phyloP scores from a whole-genome alignment of 2,329 filamentous ascomycete genomes.

The Exophiala calicioides region DNA sequence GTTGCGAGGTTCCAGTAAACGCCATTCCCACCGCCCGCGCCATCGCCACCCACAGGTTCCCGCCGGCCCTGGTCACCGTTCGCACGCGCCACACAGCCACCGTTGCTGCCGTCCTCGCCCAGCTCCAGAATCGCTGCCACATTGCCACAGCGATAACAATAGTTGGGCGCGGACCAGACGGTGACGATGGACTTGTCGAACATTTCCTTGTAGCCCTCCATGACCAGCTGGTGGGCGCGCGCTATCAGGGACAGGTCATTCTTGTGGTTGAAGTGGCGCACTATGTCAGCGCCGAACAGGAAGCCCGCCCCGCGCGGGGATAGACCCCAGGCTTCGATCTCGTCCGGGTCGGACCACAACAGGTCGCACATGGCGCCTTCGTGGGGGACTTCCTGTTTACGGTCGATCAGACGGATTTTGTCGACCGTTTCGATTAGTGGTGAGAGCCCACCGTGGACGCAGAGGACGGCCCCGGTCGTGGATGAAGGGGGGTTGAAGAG shows the following conservation, averaged over 20 bases:
- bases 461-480: constrained; percentile 80
- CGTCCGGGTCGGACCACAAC: constrained; percentile 96
- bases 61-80: constrained; percentile 46
- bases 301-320: constrained; percentile 94
- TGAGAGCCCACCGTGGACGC: constrained; percentile 90
- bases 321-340: constrained; percentile 95
- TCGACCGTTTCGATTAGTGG: constrained; percentile 91
- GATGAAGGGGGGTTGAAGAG: constrained; percentile 37
- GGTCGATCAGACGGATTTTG: constrained; percentile 90
- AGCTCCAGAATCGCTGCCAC: constrained; percentile 93
- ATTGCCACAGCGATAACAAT: constrained; percentile 94
- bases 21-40: constrained; percentile 17
- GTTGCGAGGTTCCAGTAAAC: constrained; percentile 50
- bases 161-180: constrained; percentile 97
- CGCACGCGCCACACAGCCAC: constrained; percentile 45
- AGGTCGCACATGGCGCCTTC: constrained; percentile 99
- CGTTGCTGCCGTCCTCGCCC: constrained; percentile 60
- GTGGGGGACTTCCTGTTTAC: constrained; percentile 97
- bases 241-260: constrained; percentile 93
- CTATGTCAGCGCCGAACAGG: constrained; percentile 91
- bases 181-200: constrained; percentile 95
- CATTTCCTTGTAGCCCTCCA: constrained; percentile 99
- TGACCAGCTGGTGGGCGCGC: constrained; percentile 93
- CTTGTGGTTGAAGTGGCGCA: constrained; percentile 91
- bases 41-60: constrained; percentile 35